Evolutionary conservation across 2,329 filamentous ascomycete genomes (phyloP), one percentile per base, ranked within the genome.

Genomic region (Aureobasidium vineae): DNA sequence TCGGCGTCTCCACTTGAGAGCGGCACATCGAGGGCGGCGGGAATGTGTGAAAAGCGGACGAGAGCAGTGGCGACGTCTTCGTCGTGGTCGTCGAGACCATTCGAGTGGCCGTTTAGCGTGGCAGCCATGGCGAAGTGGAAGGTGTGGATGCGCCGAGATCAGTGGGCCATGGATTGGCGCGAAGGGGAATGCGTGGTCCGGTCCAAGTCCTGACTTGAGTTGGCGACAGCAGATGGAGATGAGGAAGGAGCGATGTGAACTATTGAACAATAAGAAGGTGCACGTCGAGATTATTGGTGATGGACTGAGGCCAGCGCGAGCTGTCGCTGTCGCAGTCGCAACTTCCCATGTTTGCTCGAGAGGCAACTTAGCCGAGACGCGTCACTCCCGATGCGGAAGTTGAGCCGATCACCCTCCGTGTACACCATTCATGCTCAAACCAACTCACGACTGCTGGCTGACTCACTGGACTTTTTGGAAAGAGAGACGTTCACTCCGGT

Each of bases 11-110:
- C 86, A 60, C 81, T 83, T 64, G 82, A 83, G 66, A 88, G 84
- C 65, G 86, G 86, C 72, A 89, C 87, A 73, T 87, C 86, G 73
- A 89, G 86, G 66, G 84, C 82, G 61, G 82, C 81, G 45, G 86
- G 86, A 53, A 88, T 86, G 72, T 87, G 84, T 66, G 84, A 83
- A 75, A 87, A 88, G 63, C 86, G 85, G 69, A 75, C 68, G 69
- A 75, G 71, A 69, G 76, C 67, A 69, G 71, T 79, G 74, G 69
- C 73, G 70, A 65, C 70, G 38, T 75, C 71, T 47, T 71, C 74
- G 70, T 70, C 71, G 65, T 80, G 75, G 69, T 80, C 81, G 68
- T 83, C 83, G 65, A 81, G 73, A 73, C 83, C 83, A 75, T 86
- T 85, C 65, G 79, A 73, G 73, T 82, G 76, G 70, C 83, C 81